Evolutionary conservation across 176 grass and related monocot genomes (phyloP), one percentile per base, ranked within the genome.

Genomic region (Paspalum notatum): DNA sequence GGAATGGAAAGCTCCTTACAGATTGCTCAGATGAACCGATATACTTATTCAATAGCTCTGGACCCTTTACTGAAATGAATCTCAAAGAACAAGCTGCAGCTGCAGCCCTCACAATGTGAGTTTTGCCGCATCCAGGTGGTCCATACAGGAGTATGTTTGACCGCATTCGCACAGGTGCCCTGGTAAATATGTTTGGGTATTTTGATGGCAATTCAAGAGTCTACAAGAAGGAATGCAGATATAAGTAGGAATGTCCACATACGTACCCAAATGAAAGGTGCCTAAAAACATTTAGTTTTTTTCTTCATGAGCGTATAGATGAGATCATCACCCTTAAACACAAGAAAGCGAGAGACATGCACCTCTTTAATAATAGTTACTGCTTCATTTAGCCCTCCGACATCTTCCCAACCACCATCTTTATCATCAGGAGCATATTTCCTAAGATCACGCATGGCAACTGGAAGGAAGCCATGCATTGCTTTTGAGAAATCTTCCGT

Each of bases 21-120:
- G 90, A 93, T 89, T 98, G 92, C 75, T 98, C 92, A 80, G 95
- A 93, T 85, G 95, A 93, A 49, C 95, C 95, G 15, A 98, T 98
- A 62, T 98, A 98, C 83, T 93, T 98, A 63, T 98, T 98, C 89
- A 95, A 75, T 37, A 98, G 82, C 67, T 98, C 95, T 81, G 95
- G 95, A 20, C 92, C 95, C 78, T 93, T 98, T 61, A 98, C 71
- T 62, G 92, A 93, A 87, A 98, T 95, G 89, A 95, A 98, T 58
- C 92, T 80, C 44, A 98, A 89, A 76, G 92, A 94, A 82, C 89
- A 98, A 77, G 95, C 95, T 52, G 92, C 78, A 74, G 95, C 95
- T 16, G 95, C 95, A 78, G 92, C 92, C 73, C 95, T 88, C 67
- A 98, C 95, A 85, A 87, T 93, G 40, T 98, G 88, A 54, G 95